phyloP scores from a whole-genome alignment of 1,284 basidiomycete genomes.

The Malassezia yamatoensis region DNA sequence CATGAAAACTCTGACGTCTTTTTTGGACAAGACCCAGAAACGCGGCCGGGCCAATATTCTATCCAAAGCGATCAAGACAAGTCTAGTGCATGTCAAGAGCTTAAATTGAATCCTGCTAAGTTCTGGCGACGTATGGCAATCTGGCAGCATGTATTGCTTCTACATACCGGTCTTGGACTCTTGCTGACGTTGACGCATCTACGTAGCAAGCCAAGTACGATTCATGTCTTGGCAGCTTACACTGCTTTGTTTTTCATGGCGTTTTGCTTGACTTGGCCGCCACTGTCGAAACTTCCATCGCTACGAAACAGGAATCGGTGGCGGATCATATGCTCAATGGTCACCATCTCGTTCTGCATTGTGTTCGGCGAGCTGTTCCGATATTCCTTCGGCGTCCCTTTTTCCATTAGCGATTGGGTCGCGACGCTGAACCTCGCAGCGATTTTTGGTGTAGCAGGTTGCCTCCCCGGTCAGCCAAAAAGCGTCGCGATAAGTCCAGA shows the following conservation, averaged over 20 bases:
- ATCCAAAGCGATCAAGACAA: no score
- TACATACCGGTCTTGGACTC: background rate
- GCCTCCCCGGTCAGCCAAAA: slow-evolving; percentile 1
- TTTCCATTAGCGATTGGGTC: background rate
- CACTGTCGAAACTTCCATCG: background rate
- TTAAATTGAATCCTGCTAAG: background rate
- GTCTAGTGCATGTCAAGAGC: background rate
- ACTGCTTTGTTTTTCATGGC: background rate
- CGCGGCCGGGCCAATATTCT: no score
- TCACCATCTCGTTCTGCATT: background rate
- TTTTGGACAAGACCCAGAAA: background rate
- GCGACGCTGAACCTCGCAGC: background rate
- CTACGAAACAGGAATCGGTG: background rate
- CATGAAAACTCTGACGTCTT: no score
- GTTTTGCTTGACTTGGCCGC: background rate
- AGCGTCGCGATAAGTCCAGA: background rate
- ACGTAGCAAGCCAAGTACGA: background rate
- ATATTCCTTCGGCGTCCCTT: slow-evolving; percentile 4
- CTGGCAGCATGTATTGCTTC: background rate
- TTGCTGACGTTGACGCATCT: background rate
- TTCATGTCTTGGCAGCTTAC: background rate
- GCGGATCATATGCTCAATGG: slow-evolving; percentile 1
- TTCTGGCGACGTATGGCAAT: slow-evolving; percentile 1
- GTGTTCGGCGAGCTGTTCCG: slow-evolving; percentile 5
- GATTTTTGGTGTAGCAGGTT: background rate